Conservation (phyloP, 2,329 filamentous ascomycete species). For the Gnomoniopsis sp. region DNA sequence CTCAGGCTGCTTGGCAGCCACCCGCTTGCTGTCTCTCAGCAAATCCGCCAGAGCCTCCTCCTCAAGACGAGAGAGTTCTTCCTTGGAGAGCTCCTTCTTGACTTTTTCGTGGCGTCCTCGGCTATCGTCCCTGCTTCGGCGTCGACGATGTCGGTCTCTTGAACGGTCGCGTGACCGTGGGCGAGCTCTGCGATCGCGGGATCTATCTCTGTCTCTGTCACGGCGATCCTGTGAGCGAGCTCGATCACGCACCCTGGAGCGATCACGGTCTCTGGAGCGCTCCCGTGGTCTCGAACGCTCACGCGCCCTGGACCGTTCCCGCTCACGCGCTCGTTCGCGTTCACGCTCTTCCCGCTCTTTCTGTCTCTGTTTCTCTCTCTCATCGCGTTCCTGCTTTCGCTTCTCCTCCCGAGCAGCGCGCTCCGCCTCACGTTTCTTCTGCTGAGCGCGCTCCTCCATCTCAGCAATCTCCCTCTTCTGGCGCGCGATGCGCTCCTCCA, state of each 20-base stretch:
- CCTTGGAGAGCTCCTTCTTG: constrained; percentile 54
- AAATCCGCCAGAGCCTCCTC: constrained; percentile 57
- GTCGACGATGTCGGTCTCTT: constrained; percentile 28
- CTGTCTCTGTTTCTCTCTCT: constrained; percentile 38
- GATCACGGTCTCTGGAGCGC: constrained; percentile 27
- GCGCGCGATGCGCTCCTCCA: constrained; percentile 59
- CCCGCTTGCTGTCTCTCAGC: constrained; percentile 55
- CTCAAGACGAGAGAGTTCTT: constrained; percentile 56
- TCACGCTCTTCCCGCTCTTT: constrained; percentile 37
- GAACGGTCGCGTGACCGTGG: constrained; percentile 30
- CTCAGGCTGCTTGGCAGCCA: constrained; percentile 46
- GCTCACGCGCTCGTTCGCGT: constrained; percentile 51
- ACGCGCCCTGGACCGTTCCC: constrained; percentile 34
- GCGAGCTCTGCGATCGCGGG: constrained; percentile 29
- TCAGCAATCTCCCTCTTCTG: constrained; percentile 55
- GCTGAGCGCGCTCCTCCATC: constrained; percentile 40
- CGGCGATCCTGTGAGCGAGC: constrained; percentile 24
- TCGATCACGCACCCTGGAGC: constrained; percentile 26
- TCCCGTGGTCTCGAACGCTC: constrained; percentile 28
- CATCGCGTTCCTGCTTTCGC: constrained; percentile 32
- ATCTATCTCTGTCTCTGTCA: constrained; percentile 28
- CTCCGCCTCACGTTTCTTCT: constrained; percentile 31
- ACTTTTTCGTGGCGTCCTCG: constrained; percentile 39
- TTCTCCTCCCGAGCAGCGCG: constrained; percentile 30
- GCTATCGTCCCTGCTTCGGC: constrained; percentile 32